Evolutionary conservation across 164 flowering plant species (phyloP).

Genomic region (Cinnamomum micranthum): DNA sequence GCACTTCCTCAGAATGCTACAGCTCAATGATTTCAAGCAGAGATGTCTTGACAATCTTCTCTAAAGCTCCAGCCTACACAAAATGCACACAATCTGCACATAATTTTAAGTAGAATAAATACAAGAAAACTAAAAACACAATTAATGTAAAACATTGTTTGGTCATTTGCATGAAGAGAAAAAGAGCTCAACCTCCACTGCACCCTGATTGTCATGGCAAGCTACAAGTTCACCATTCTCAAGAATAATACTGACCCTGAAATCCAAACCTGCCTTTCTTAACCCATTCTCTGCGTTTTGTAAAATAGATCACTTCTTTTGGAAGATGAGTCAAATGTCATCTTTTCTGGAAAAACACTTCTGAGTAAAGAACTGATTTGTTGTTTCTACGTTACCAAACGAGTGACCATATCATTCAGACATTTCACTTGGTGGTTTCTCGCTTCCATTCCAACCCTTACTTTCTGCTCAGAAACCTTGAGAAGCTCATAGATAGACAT

Average conservation of each 20-base stretch:
- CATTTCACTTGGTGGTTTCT: too few species aligned
- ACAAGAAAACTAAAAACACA: neutral
- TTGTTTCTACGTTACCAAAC: constrained; percentile 70
- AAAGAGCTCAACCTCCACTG: constrained; percentile 26
- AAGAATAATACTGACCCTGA: constrained; percentile 42
- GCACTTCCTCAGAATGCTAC: constrained; percentile 65
- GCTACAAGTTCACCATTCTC: constrained; percentile 28
- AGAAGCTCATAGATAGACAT: constrained; percentile 60
- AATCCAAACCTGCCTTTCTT: constrained; percentile 67
- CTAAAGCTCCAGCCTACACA: constrained; percentile 81
- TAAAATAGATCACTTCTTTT: constrained; percentile 57
- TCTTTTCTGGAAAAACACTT: constrained; percentile 70
- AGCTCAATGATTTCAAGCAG: constrained; percentile 87
- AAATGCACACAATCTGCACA: neutral
- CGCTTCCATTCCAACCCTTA: too few species aligned
- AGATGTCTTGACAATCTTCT: constrained; percentile 79
- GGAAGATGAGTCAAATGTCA: constrained; percentile 42
- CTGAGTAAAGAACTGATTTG: constrained; percentile 82
- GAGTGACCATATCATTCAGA: constrained; percentile 58
- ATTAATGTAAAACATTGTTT: neutral
- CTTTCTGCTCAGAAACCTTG: too few species aligned
- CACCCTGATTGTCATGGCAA: constrained; percentile 25
- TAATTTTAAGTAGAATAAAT: too few species aligned
- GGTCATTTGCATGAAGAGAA: constrained; percentile 1
- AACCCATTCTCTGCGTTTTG: constrained; percentile 82